phyloP scores from a whole-genome alignment of 2,329 filamentous ascomycete species.

The Raffaelea deltoideospora region DNA sequence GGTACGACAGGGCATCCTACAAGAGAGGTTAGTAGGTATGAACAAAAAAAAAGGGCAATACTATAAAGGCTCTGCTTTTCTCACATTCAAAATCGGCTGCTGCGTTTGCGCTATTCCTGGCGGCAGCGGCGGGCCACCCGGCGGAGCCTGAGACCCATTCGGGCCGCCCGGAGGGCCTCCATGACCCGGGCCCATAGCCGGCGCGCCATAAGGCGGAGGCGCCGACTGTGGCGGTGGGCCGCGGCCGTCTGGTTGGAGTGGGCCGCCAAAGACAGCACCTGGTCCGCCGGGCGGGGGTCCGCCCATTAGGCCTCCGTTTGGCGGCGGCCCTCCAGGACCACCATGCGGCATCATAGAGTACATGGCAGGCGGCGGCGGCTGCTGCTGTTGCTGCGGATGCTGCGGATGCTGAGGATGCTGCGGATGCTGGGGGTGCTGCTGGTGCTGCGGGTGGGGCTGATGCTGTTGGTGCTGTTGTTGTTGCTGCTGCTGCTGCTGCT shows the following conservation, averaged over 20 bases:
- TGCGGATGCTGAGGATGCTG: conserved; percentile 20
- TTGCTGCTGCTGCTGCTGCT: conserved; percentile 10
- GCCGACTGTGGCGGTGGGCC: conserved; percentile 51
- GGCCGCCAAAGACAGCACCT: conserved; percentile 53
- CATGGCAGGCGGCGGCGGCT: conserved; percentile 32
- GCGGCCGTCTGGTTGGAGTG: conserved; percentile 46
- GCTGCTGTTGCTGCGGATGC: neutral
- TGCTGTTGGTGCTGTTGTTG: no score
- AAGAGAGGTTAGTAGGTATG: no score
- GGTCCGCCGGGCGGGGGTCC: conserved; percentile 45
- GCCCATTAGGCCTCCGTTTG: conserved; percentile 36
- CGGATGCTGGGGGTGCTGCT: conserved; percentile 1
- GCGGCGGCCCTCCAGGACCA: conserved; percentile 24
- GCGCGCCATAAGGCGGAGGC: conserved; percentile 28
- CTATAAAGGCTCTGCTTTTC: conserved; percentile 13
- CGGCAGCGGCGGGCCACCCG: conserved; percentile 14
- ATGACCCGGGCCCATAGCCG: conserved; percentile 21
- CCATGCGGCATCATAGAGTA: conserved; percentile 39
- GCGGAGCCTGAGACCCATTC: neutral
- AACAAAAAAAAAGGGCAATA: neutral
- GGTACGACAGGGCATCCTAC: conserved; percentile 74
- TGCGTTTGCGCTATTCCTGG: conserved; percentile 58
- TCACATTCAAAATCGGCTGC: conserved; percentile 66
- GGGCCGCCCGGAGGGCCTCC: conserved; percentile 20
- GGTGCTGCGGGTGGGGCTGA: no score